Evolutionary conservation across 2,329 filamentous ascomycete genomes (phyloP).

Genomic region (Shiraia sp.): DNA sequence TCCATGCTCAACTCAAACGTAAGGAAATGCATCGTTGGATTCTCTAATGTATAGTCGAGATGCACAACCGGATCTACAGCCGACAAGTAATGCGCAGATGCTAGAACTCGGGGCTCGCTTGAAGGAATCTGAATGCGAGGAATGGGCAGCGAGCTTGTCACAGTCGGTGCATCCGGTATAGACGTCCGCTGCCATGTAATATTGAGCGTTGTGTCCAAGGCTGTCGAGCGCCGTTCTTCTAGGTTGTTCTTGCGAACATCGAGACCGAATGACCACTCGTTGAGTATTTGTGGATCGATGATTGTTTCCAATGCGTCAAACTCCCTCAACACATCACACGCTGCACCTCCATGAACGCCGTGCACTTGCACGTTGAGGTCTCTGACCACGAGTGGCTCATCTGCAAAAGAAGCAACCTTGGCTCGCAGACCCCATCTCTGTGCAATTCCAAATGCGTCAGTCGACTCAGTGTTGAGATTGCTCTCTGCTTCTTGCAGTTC

Average conservation of each 20-base stretch:
- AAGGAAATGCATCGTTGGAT: constrained; percentile 90
- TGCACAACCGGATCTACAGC: constrained; percentile 32
- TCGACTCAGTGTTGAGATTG: constrained; percentile 37
- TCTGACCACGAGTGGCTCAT: constrained; percentile 63
- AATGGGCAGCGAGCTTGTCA: constrained; percentile 67
- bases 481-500: constrained; percentile 55
- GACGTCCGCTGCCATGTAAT: constrained; percentile 74
- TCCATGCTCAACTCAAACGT: constrained; percentile 94
- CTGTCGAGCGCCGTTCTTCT: constrained; percentile 77
- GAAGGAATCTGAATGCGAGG: constrained; percentile 80
- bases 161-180: constrained; percentile 32
- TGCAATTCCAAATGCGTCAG: constrained; percentile 63
- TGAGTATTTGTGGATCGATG: constrained; percentile 69
- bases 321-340: constrained; percentile 52
- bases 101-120: constrained; percentile 83
- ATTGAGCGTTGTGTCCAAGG: constrained; percentile 73
- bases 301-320: constrained; percentile 32
- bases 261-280: constrained; percentile 73
- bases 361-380: constrained; percentile 67
- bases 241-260: constrained; percentile 75
- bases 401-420: constrained; percentile 73
- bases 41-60: constrained; percentile 77
- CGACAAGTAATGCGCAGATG: constrained; percentile 47
- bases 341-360: constrained; percentile 64
- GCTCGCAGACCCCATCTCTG: constrained; percentile 83